Base-by-base conservation (phyloP, 1,139 yeast species). In the Suhomyces wounanorum region DNA sequence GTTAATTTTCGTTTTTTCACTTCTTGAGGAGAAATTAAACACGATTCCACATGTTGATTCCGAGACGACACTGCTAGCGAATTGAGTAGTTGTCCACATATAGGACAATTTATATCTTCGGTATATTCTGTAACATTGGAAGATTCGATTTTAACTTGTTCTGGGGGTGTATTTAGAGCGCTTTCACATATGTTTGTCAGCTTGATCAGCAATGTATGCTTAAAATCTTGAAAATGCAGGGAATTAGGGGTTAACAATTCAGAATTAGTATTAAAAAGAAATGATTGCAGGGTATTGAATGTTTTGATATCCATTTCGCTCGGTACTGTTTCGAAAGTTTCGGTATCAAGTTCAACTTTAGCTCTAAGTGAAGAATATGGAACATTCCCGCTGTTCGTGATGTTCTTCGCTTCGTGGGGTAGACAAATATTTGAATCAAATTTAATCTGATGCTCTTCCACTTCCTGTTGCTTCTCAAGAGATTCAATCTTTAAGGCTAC, bases 31-130 rank as follows among this genome's bases (percentile, higher is more conserved):
- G 33, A 17, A 3, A 39, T 40, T 31, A 82, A 59, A 56, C 90
- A 85, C 21, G 69, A 66, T 52, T 84, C 85, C 18, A 84, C 87
- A 60, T 85, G 91, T n/a, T 70, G 67, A 10, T 77, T 79, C 41
- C 88, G 67, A 38, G 72, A 73, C 21, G 72, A 69, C 4, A 83
- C 52, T 2, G 69, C 58, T 9, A 78, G 61, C 1, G 52, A 50
- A 1, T 73, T 65, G 16, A 84, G 53, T 41, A 73, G 65, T 2
- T 63, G 49, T 3, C 54, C 52, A 56, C 89, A 84, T 2, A 84
- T 63, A 0, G 88, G 89, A 55, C 89, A 84, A 2, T 37, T 8
- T 1, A 44, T 31, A 10, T 23, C 28, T 16, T 36, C 48, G 3
- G 13, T 11, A 14, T 6, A 26, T 40, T 17, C 37, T 16, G 2